phyloP scores from a whole-genome alignment of 1,284 basidiomycete genomes.

The Ganoderma meredithae region DNA sequence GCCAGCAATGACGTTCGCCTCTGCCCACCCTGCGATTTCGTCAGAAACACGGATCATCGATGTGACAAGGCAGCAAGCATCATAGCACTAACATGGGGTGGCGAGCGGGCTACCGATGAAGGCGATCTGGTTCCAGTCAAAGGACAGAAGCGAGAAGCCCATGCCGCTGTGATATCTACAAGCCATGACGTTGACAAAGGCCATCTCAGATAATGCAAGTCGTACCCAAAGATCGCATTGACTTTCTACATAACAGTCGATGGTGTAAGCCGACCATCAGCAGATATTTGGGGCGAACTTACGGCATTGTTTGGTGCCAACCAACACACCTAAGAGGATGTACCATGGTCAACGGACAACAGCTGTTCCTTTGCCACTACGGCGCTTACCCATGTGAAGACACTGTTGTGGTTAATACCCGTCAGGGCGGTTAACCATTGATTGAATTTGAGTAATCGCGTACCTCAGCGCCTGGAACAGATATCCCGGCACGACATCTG shows the following conservation, averaged over 20 bases:
- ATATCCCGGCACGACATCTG: constrained; percentile 74
- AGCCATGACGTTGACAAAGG: background rate
- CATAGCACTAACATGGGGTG: constrained; percentile 41
- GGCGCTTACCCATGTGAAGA: constrained; percentile 64
- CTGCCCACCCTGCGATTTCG: constrained; percentile 62
- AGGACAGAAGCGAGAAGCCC: constrained; percentile 66
- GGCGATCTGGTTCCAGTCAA: constrained; percentile 77
- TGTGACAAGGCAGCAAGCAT: background rate
- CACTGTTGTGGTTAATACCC: constrained; percentile 40
- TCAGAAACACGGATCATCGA: background rate
- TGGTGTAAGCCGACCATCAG: no score
- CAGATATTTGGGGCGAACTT: constrained; percentile 23
- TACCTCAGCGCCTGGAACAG: constrained; percentile 51
- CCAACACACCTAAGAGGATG: constrained; percentile 61
- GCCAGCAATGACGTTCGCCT: constrained; percentile 82
- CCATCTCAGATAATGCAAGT: background rate
- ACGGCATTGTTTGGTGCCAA: constrained; percentile 73
- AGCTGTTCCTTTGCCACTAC: background rate
- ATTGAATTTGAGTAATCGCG: background rate
- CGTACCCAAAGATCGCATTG: constrained; percentile 81
- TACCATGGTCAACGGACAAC: background rate
- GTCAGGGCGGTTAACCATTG: background rate
- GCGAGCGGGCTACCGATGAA: constrained; percentile 63
- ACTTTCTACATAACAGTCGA: constrained; percentile 44
- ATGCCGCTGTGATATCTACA: constrained; percentile 56